Evolutionary conservation across 208 protist species (phyloP), one percentile per base, ranked within the genome.

Genomic region (Vickermania ingenoplastis): DNA sequence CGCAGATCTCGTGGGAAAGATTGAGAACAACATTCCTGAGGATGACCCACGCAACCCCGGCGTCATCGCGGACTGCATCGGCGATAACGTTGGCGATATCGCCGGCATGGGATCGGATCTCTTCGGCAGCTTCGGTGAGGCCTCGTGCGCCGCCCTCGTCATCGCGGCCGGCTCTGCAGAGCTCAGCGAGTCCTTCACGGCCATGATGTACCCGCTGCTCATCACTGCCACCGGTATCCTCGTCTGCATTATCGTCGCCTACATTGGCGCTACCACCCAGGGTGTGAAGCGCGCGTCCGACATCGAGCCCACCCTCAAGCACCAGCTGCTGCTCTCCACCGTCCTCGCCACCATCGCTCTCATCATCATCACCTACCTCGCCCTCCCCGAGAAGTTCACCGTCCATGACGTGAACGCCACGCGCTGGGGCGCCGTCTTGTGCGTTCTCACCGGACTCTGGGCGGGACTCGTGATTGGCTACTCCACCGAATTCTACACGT

Each of bases 41-140:
- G 96, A 98, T 67, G 96, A 98, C 61, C 92, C 96, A 36, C 81
- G 95, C 36, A 98, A 98, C 82, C 96, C 96, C 7, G 96, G 89
- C 27, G 92, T 97, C 5, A 97, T 98, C 70, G 95, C 95, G 14
- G 94, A 98, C 69, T 96, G 93, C 71, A 97, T 97, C 49, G 94
- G 95, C 27, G 95, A 98, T 67, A 98, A 98, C 71, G 95, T 95
- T 17, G 96, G 96, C 27, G 96, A 98, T 60, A 94, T 95, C 58
- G 95, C 93, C 26, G 96, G 94, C 31, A 95, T 93, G 79, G 94
- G 94, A 26, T 96, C 94, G 31, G 96, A 98, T 66, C 75, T 98
- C 11, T 98, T 98, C 64, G 96, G 97, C 30, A 97, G 91, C 61
- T 97, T 94, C 69, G 96, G 92, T 26, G 96, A 94, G 60, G 85